phyloP scores from a whole-genome alignment of 1,284 basidiomycete genomes.

The Moesziomyces aphidis region DNA sequence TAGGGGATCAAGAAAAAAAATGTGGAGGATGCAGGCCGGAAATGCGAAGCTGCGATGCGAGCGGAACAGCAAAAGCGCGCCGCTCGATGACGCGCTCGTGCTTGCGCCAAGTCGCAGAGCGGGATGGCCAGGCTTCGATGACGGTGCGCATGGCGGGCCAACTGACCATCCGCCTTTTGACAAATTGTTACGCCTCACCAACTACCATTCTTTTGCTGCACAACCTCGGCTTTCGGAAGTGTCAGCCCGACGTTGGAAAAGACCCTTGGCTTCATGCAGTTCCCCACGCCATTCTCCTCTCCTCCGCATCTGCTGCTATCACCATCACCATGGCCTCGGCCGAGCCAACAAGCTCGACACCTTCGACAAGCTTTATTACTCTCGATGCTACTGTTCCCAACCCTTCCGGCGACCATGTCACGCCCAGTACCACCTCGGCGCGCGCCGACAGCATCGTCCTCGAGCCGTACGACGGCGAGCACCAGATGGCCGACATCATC shows the following conservation, averaged over 20 bases:
- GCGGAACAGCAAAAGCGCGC: neutral
- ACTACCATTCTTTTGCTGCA: too few species aligned
- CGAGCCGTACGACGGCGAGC: slow-evolving; percentile 79
- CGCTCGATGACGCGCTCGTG: slow-evolving; percentile 12
- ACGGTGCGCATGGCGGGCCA: neutral
- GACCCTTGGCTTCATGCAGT: neutral
- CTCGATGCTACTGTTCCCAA: neutral
- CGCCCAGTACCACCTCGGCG: too few species aligned
- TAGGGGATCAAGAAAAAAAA: neutral
- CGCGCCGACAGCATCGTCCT: slow-evolving; percentile 72
- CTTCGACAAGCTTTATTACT: neutral
- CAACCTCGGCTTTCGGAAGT: neutral
- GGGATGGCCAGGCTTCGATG: too few species aligned
- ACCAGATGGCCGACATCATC: slow-evolving; percentile 65
- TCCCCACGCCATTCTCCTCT: too few species aligned
- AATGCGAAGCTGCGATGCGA: neutral
- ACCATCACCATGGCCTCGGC: neutral
- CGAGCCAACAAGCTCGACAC: neutral
- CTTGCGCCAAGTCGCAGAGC: neutral
- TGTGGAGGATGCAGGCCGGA: neutral
- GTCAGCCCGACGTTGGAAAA: neutral
- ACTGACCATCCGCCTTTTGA: neutral
- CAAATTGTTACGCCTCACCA: neutral
- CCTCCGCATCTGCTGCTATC: neutral
- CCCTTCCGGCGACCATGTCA: neutral